These are phyloP conservation scores for Cryptococcus sp. DNA, from an alignment of 1,284 basidiomycete genomes.

Conservation along the genomic window DNA sequence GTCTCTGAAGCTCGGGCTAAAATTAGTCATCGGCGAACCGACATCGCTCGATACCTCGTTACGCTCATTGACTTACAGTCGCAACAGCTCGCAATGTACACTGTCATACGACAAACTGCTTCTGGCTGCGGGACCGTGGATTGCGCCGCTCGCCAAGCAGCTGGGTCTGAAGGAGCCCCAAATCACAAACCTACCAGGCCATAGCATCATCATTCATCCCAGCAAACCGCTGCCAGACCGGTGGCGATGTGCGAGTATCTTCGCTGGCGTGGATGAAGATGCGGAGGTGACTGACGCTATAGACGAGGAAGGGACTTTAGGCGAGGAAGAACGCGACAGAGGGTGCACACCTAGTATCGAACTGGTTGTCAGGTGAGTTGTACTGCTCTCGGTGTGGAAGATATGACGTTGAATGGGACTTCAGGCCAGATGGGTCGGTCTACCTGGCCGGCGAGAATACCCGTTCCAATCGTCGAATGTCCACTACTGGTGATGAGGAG, in stretches of 20 bases:
- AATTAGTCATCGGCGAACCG: neutral
- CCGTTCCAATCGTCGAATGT: too few relatives aligned
- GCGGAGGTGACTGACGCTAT: neutral
- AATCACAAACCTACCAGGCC: neutral
- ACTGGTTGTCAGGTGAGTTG: neutral
- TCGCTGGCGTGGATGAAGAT: neutral
- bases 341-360: neutral
- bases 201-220: neutral
- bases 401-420: neutral
- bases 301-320: neutral
- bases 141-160: neutral
- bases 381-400: neutral
- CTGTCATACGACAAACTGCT: neutral
- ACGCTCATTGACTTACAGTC: neutral
- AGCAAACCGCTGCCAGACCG: neutral
- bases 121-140: neutral
- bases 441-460: constrained; percentile 1
- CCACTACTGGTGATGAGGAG: neutral
- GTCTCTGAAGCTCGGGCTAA: neutral
- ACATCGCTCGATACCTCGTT: neutral
- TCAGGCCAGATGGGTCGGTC: neutral
- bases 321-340: neutral
- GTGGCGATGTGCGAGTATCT: neutral
- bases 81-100: neutral
- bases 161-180: neutral